Evolutionary conservation across 805 yeast genomes (phyloP), one percentile per base, ranked within the genome.

Genomic region (Blastobotrys parvus): DNA sequence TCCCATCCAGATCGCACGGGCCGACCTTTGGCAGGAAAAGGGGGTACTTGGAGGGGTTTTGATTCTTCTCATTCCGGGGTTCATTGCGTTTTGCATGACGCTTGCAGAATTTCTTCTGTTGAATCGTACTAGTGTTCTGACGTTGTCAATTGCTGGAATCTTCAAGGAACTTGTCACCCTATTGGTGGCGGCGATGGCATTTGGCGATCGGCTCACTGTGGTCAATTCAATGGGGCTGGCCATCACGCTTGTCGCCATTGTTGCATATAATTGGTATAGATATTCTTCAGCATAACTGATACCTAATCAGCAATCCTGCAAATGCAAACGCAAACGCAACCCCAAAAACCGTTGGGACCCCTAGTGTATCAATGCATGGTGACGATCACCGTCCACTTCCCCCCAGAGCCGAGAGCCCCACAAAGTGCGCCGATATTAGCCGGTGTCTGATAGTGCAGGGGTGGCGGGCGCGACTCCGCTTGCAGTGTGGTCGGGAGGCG

Each of bases 91-190:
- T 57, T 73, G 83, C 58, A 82, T 92, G 90, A 90, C 96, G 0
- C 63, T 87, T 45, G 47, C 59, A 21, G 98, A 90, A 61, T 89
- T 85, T 64, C 79, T 83, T 44, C 75, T 92, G 5, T 70, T 92
- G 41, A 81, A 83, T 43, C 76, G 80, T 35, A 84, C 96, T 0
- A 83, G 86, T 44, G 87, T 92, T 11, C 70, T 89, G 36, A 89
- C 98, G 0, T 64, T 92, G 23, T 80, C 94, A 4, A 77, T 92
- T 35, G 94, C 94, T 0, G 98, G 98, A 1, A 84, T 92, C 15
- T 84, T 90, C 60, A 92, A 92, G 59, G 98, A 92, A 60, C 69
- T 92, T 13, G 67, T 89, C 38, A 92, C 98, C 0, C 87, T 92
- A 31, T 5, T 39, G 21, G 15, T 32, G 10, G 18, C 19, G 13